Base-by-base conservation (phyloP, 202 grass and related monocot species). In the Brachypodium distachyon region DNA sequence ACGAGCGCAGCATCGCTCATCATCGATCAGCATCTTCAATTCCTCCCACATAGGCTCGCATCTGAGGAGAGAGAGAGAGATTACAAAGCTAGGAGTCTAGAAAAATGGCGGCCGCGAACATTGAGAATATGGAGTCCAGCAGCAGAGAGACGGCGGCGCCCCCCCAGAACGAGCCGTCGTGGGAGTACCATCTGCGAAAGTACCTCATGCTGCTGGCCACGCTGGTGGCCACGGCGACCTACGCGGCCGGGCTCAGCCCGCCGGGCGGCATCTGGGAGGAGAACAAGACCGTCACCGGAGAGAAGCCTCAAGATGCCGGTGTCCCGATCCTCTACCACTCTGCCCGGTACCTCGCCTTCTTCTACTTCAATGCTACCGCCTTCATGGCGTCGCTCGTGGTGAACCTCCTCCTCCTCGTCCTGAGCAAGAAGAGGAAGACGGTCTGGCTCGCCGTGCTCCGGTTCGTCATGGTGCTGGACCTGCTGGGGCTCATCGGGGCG, bases 241-340 rank as follows among this genome's bases (percentile, higher is more conserved):
- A 85, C 43, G 18, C 21, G 13, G 38, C 37, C 0, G 87, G 82
- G n/a, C 57, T 85, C 8, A 76, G 27, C 40, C 82, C 71, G 17
- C 87, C 81, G 6, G 77, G 86, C 0, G 82, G 82, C 34, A 42
- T 61, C 12, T 89, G 73, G 85, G 47, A 87, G 71, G 47, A 72
- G 12, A 42, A 0, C 9, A 4, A 2, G 10, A 1, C 0, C 9
- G 32, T 1, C 60, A 18, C 12, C 5, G 4, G 0, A 56, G 3
- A 7, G 0, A 19, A 7, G 2, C 1, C 34, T 17, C 32, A 29
- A 2, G 13, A 39, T 9, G 61, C 76, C 48, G 76, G 76, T 25
- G 61, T 17, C 36, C 76, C 76, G 5, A 32, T 67, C 23, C 25
- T 79, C 1, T 4, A 37, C 23, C 1, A 44, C 76, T 16, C 7